Conservation (phyloP, 345 rosid species). For the Murraya paniculata region DNA sequence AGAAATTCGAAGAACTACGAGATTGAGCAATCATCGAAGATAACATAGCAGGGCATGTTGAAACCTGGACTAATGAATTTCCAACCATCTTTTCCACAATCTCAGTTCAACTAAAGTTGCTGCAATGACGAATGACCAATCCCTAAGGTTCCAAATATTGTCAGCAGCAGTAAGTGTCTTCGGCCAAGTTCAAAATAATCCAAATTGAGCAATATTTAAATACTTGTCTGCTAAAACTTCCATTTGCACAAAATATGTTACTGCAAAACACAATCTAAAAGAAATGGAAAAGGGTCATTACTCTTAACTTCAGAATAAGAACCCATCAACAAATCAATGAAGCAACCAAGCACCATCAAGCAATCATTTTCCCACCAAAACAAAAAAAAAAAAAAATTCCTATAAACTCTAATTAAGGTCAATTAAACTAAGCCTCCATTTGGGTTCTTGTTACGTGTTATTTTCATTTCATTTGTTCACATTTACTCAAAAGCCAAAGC, state of each 20-base stretch:
- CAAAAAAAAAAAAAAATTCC: background rate
- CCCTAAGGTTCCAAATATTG: background rate
- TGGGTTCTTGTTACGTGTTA: background rate
- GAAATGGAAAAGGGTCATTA: background rate
- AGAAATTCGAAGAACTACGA: constrained; percentile 30
- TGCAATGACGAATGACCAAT: background rate
- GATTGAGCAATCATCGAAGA: constrained; percentile 35
- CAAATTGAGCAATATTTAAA: background rate
- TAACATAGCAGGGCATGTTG: constrained; percentile 35
- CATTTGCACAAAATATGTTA: background rate
- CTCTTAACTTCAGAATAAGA: background rate
- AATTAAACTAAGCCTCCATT: background rate
- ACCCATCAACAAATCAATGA: background rate
- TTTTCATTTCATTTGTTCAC: background rate
- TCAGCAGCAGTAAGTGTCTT: background rate
- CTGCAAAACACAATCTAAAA: background rate
- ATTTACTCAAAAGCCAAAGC: background rate
- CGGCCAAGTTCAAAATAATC: background rate
- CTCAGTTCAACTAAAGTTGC: constrained; percentile 2
- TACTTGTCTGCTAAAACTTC: background rate
- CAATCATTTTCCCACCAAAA: background rate
- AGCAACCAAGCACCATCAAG: background rate
- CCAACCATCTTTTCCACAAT: constrained; percentile 44
- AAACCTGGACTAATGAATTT: constrained; percentile 40
- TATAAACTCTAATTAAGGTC: background rate